phyloP scores from a whole-genome alignment of 371 early-diverging fungal species.

The Haplosporangium sp. region DNA sequence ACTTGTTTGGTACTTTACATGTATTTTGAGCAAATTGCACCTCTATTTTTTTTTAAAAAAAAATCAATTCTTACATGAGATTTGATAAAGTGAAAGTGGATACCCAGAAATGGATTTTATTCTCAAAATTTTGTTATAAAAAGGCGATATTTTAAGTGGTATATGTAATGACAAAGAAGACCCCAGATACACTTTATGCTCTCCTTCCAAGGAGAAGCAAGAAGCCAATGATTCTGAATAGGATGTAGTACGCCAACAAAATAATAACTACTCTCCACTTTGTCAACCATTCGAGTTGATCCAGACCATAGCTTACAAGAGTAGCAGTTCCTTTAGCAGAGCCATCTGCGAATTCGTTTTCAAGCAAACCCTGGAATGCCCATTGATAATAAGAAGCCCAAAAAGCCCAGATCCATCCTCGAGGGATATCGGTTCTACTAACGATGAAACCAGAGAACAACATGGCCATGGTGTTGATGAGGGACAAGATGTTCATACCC shows the following conservation, averaged over 20 bases:
- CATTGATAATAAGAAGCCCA: constrained; percentile 56
- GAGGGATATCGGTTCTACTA: constrained; percentile 38
- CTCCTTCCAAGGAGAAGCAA: constrained; percentile 42
- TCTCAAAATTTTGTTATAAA: neutral
- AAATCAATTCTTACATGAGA: too few relatives aligned
- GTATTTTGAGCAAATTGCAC: too few relatives aligned
- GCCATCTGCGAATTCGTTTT: constrained; percentile 42
- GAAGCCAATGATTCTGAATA: constrained; percentile 47
- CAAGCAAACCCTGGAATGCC: constrained; percentile 43
- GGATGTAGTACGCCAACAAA: constrained; percentile 39
- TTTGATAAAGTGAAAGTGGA: too few relatives aligned
- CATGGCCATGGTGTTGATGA: constrained; percentile 56
- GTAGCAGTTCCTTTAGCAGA: constrained; percentile 33
- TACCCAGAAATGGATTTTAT: too few relatives aligned
- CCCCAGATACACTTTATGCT: constrained; percentile 18
- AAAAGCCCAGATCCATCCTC: constrained; percentile 54
- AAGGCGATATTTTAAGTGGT: constrained; percentile 8
- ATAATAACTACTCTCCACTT: constrained; percentile 47
- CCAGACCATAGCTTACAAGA: constrained; percentile 35
- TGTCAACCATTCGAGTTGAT: constrained; percentile 44
- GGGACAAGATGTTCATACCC: constrained; percentile 45
- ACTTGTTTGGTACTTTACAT: too few relatives aligned
- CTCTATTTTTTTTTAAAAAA: too few relatives aligned
- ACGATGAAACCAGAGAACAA: constrained; percentile 54
- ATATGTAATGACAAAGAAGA: neutral